A percentile compares a stretch with the other conserved stretches of the same genome.
phyloP scores from a whole-genome alignment of 2,329 filamentous ascomycete genomes.

The Fusarium sp. region DNA sequence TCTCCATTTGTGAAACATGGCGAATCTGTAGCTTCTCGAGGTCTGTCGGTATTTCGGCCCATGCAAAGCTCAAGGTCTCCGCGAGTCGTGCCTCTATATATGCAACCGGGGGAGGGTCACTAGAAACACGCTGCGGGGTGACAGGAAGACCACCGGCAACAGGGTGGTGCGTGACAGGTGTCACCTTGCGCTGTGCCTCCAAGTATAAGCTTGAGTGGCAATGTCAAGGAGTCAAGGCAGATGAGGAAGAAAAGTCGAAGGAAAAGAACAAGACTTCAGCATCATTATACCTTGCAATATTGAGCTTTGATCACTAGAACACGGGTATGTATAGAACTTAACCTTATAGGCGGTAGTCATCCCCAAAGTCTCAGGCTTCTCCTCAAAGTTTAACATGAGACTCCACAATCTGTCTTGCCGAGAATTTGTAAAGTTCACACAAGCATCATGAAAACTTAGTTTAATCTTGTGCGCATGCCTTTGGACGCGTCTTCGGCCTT shows the following conservation, averaged over 20 bases:
- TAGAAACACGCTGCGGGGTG: background rate
- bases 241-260: background rate
- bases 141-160: no score
- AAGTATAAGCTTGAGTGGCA: background rate
- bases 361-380: background rate
- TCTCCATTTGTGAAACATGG: background rate
- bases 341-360: no score
- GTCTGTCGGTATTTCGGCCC: fast-evolving
- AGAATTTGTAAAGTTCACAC: background rate
- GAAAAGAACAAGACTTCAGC: background rate
- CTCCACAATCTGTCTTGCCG: fast-evolving
- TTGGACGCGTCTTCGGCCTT: no score
- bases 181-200: background rate
- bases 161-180: background rate
- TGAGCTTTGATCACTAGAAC: background rate
- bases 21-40: background rate
- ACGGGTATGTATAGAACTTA: background rate
- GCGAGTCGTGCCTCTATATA: no score
- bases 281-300: background rate
- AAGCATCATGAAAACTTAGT: background rate
- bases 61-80: fast-evolving
- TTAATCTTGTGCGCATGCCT: no score
- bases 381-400: background rate
- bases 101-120: background rate
- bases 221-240: fast-evolving